These are phyloP conservation scores for Hirschfeldia incana DNA, from an alignment of 345 rosid genomes.

Conservation along the genomic window DNA sequence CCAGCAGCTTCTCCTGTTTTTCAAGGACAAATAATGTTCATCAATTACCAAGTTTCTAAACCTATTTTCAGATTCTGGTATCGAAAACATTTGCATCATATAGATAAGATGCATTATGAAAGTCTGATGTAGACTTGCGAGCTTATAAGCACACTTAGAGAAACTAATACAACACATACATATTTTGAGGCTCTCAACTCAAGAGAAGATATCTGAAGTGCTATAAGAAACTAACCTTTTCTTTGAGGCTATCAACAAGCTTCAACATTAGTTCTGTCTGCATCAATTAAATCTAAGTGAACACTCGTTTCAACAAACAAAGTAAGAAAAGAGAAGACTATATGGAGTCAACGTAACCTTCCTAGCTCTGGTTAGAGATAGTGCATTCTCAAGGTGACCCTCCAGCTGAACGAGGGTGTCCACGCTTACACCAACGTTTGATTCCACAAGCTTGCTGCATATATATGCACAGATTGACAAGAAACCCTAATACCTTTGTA, in stretches of 20 bases:
- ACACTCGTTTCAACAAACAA: neutral
- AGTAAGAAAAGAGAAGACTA: neutral
- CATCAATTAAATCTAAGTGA: constrained; percentile 1
- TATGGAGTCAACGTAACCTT: constrained; percentile 28
- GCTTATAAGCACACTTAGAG: neutral
- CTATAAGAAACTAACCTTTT: constrained; percentile 27
- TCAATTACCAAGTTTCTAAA: neutral
- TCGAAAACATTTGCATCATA: neutral
- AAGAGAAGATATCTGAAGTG: neutral
- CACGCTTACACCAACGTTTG: constrained; percentile 23
- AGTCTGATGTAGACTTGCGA: neutral
- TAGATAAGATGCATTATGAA: neutral
- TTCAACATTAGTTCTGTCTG: constrained; percentile 38
- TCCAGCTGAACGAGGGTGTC: constrained; percentile 31
- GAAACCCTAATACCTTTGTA: constrained; percentile 9
- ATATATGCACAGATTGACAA: constrained; percentile 26
- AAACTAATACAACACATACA: neutral
- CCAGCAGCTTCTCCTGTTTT: neutral
- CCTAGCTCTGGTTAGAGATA: constrained; percentile 35
- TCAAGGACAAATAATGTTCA: neutral
- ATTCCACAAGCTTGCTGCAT: constrained; percentile 30
- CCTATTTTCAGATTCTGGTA: neutral
- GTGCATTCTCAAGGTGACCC: constrained; percentile 30
- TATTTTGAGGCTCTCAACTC: neutral
- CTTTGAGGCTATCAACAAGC: constrained; percentile 35